phyloP scores from a whole-genome alignment of 2,329 filamentous ascomycete genomes.

The Truncatella angustata region DNA sequence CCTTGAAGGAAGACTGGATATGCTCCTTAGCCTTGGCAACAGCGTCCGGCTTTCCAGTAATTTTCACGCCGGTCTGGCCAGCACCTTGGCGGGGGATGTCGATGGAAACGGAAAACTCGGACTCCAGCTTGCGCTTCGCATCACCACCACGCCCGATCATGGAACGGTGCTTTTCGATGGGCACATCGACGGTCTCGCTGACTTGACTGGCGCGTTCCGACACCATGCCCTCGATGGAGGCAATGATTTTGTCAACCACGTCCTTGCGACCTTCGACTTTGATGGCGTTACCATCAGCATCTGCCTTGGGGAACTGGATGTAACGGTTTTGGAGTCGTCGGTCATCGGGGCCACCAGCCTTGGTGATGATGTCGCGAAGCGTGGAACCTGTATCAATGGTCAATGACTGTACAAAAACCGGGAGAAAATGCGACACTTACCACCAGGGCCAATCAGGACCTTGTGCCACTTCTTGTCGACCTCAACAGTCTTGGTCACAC shows the following conservation, averaged over 20 bases:
- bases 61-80: slow-evolving; percentile 79
- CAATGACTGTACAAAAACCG: slow-evolving; percentile 8
- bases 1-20: slow-evolving; percentile 75
- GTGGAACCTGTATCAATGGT: slow-evolving; percentile 63
- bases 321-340: slow-evolving; percentile 80
- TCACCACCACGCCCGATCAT: slow-evolving; percentile 93
- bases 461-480: slow-evolving; percentile 95
- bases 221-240: slow-evolving; percentile 78
- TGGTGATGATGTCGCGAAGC: slow-evolving; percentile 80
- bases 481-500: slow-evolving; percentile 78
- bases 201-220: slow-evolving; percentile 81
- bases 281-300: slow-evolving; percentile 78
- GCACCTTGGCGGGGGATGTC: slow-evolving; percentile 91
- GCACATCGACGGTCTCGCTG: slow-evolving; percentile 75
- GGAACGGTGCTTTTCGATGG: slow-evolving; percentile 83
- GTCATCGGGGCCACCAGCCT: slow-evolving; percentile 87
- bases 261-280: slow-evolving; percentile 82
- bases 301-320: slow-evolving; percentile 91
- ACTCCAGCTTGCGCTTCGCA: slow-evolving; percentile 79
- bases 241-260: slow-evolving; percentile 85
- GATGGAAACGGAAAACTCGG: slow-evolving; percentile 80
- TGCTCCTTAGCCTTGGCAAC: slow-evolving; percentile 86
- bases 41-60: slow-evolving; percentile 73
- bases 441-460: slow-evolving; percentile 82
- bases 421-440: slow-evolving; percentile 51